Evolutionary conservation across 1,139 yeast species (phyloP), one percentile per base, ranked within the genome.

Genomic region (Trichomonascaceae sp.): DNA sequence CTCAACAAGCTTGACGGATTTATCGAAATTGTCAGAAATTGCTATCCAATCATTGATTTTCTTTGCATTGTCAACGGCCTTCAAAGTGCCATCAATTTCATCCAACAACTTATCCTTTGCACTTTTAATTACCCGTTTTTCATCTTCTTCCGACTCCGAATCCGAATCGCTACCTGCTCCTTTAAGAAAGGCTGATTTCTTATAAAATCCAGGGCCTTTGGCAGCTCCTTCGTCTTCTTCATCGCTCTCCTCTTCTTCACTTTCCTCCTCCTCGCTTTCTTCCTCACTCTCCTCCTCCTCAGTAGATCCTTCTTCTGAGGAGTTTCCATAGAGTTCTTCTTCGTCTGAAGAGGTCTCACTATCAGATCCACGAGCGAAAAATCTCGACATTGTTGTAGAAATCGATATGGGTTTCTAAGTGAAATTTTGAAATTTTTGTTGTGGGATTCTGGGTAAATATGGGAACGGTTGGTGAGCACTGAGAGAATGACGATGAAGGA

Each of bases 21-120:
- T 85, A 67, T 91, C 97, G 64, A 90, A 86, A 68, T 89, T 96
- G 39, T 66, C 57, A 13, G 85, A 80, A 50, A 87, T 86, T 49
- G 80, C 76, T 53, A 84, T 80, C 96, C 97, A 93, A 71, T 87
- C 93, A 66, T 83, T 84, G 62, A 79, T 79, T 72, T 80, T 80
- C 71, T 78, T 86, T 58, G 83, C 85, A 60, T 78, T 80, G 65
- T 86, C 93, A 65, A 90, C 81, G 57, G 82, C 77, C 66, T 82
- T 86, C 64, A 85, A 80, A 45, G 82, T 73, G 41, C 78, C 77
- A 63, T 82, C 85, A 75, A 93, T 81, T 71, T 93, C 99, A 69
- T 90, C 98, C 62, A 89, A 70, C 59, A 91, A 78, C 74, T 91
- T 95, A 63, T 91, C 98, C 74, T 87, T 89, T 55, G 97, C 96